Conservation (phyloP, 805 yeast species). For the Ascoidea rubescens region DNA sequence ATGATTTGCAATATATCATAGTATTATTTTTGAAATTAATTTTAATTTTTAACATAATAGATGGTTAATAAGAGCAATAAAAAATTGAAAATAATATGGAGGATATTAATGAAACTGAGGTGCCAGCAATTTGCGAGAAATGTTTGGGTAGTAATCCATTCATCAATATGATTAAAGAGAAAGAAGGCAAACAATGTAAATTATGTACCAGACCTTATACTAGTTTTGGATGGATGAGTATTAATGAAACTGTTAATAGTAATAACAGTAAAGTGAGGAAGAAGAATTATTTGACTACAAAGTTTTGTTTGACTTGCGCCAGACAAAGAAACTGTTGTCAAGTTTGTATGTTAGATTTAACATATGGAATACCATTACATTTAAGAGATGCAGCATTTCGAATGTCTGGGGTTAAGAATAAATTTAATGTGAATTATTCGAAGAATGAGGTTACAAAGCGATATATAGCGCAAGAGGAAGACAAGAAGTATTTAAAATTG, state of each 20-base stretch:
- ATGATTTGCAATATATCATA: neutral
- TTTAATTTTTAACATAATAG: too few species aligned
- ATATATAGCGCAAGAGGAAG: constrained; percentile 40
- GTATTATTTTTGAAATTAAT: too few species aligned
- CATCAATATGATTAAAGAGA: constrained; percentile 58
- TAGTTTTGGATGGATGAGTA: constrained; percentile 49
- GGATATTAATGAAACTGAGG: constrained; percentile 12
- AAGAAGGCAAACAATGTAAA: constrained; percentile 69
- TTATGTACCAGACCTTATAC: constrained; percentile 79
- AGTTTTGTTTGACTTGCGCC: constrained; percentile 72
- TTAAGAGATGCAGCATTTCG: constrained; percentile 70
- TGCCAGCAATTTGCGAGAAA: constrained; percentile 56
- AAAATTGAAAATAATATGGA: too few species aligned
- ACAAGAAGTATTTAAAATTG: constrained; percentile 14
- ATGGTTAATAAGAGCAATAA: too few species aligned
- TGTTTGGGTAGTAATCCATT: constrained; percentile 60
- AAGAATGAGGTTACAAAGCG: constrained; percentile 39
- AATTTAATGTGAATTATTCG: constrained; percentile 24
- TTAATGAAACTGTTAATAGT: constrained; percentile 26
- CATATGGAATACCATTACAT: constrained; percentile 67
- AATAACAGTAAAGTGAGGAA: constrained; percentile 10
- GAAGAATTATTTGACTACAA: constrained; percentile 37
- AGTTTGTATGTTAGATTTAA: constrained; percentile 69
- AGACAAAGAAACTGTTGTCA: constrained; percentile 76
- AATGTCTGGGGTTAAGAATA: constrained; percentile 40